Evolutionary conservation across 805 yeast genomes (phyloP), one percentile per base, ranked within the genome.

Genomic region (Metschnikowia santaceciliae): DNA sequence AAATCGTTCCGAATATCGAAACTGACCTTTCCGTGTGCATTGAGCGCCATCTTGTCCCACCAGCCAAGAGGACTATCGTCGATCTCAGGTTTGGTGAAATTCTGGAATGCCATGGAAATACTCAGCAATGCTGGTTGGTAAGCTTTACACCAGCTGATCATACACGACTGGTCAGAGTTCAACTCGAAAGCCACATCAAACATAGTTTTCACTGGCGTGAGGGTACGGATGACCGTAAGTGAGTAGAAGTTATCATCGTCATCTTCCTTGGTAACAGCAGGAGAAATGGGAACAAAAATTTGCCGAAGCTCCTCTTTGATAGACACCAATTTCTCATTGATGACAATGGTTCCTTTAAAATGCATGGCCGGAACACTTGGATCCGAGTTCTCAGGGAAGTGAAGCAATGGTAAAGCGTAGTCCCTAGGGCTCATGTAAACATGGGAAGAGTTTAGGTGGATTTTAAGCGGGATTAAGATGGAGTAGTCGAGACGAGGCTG

Each of bases 131-230:
- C 85, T 0, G 88, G 82, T 54, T 76, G 85, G 42, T 82, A 69
- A 0, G 88, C 74, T 51, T 82, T 80, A 45, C 87, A 79, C 88
- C 88, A 84, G 14, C 83, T 76, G 3, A 84, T 67, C 42, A 75
- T 67, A 15, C 85, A 77, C 2, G 84, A 76, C 17, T 71, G 61
- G 1, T 66, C 62, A 0, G 86, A 76, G 23, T 64, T 64, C 11
- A 83, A 74, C 6, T 66, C 55, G 22, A 82, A 75, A 13, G 70
- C 65, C 51, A 82, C 57, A 56, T 83, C 80, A 32, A 80, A 67
- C 63, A 74, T 76, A 36, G 79, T 69, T 55, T 84, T 84, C 19
- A 84, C 76, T 0, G 86, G 81, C 2, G 86, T 81, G 63, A 84
- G 69, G 0, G 90, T 84, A 57, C 90, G 74, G 0, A 84, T 76